phyloP scores from a whole-genome alignment of 257 asterid species.

The Nicotiana sylvestris region DNA sequence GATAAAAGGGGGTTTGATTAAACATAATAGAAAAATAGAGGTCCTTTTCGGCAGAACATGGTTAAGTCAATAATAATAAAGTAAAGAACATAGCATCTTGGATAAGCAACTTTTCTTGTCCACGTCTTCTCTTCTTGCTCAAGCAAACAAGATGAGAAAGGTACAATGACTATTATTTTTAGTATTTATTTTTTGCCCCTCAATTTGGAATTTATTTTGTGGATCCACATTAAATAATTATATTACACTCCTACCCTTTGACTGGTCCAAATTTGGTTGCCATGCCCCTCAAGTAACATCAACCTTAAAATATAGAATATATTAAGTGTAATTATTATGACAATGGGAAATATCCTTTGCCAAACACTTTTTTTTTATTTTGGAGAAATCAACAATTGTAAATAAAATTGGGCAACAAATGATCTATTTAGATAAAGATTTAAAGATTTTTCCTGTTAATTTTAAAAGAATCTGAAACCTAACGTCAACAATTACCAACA shows the following conservation, averaged over 20 bases:
- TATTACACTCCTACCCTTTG: conserved; percentile 4
- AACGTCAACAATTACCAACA: too few species aligned
- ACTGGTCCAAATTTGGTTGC: conserved; percentile 10
- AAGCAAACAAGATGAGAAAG: background rate
- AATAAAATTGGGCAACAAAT: too few species aligned
- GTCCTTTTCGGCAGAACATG: background rate
- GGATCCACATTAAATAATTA: conserved; percentile 9
- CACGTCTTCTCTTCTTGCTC: conserved; percentile 18
- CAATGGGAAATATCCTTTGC: too few species aligned
- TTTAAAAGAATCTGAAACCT: too few species aligned
- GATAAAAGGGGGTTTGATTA: background rate
- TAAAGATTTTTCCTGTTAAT: too few species aligned
- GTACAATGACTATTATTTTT: background rate
- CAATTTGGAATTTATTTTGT: background rate
- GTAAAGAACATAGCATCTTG: conserved; percentile 4
- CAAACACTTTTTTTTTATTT: background rate
- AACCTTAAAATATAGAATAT: background rate
- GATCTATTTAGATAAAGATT: too few species aligned
- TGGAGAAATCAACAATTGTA: too few species aligned
- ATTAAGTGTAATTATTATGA: background rate
- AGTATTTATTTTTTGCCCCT: background rate
- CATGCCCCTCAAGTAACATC: conserved; percentile 16
- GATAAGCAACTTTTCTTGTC: conserved; percentile 9
- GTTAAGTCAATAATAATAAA: background rate
- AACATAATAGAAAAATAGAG: background rate